Percentiles rank a stretch among this genome's conserved stretches.
These are phyloP conservation scores for Sporothrix globosa DNA, from an alignment of 2,329 filamentous ascomycete genomes.

Conservation along the genomic window DNA sequence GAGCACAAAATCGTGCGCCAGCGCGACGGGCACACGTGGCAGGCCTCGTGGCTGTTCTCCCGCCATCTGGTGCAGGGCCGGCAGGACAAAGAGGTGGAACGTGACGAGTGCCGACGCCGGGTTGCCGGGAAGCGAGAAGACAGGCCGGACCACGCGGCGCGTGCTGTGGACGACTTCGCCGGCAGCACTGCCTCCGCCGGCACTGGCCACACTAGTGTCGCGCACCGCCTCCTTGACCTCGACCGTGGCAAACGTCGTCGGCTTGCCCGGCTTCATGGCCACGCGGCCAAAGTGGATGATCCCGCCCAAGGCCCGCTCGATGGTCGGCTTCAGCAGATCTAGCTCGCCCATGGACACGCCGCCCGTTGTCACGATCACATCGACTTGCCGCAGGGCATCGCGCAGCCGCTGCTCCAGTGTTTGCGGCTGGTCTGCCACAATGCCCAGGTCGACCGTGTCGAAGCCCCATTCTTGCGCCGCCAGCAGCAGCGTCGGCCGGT, in stretches of 20 bases:
- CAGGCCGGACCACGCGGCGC: conserved; percentile 62
- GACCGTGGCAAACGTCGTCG: conserved; percentile 93
- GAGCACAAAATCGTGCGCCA: conserved; percentile 72
- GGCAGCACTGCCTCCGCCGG: not conserved
- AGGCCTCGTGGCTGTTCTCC: conserved; percentile 71
- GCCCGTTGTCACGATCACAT: conserved; percentile 87
- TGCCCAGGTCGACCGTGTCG: conserved; percentile 80
- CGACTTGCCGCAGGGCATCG: conserved; percentile 70
- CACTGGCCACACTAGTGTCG: conserved; percentile 39
- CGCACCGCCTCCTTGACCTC: conserved; percentile 65
- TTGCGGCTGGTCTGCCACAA: conserved; percentile 73
- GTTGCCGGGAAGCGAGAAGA: conserved; percentile 93
- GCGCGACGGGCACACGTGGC: conserved; percentile 68
- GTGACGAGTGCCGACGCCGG: conserved; percentile 92
- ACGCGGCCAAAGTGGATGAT: conserved; percentile 96
- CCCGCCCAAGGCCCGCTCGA: conserved; percentile 85
- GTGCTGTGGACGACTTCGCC: not conserved
- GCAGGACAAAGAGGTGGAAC: conserved; percentile 91
- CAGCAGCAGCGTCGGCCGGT: conserved; percentile 82
- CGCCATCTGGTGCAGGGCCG: conserved; percentile 75
- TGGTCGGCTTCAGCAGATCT: conserved; percentile 92
- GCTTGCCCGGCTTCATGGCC: conserved; percentile 97
- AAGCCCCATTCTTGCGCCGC: conserved; percentile 76
- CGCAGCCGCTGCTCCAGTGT: conserved; percentile 78
- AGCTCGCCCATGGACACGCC: conserved; percentile 98